Conservation (phyloP, 2,329 filamentous ascomycete species). For the Chaetomium sp. region DNA sequence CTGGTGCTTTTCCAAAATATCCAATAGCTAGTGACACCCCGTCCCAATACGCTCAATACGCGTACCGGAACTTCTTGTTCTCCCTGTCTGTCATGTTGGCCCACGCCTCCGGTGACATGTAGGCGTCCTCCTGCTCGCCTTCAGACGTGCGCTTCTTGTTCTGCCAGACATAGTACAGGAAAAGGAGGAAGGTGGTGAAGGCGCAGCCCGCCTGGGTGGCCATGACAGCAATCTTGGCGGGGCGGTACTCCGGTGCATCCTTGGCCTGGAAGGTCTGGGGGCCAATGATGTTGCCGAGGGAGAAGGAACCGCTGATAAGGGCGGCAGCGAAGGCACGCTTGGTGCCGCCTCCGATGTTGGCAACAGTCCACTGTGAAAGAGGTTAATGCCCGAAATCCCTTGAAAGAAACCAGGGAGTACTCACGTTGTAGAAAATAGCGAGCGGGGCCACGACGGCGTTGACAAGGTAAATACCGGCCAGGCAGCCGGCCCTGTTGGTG, state of each 20-base stretch:
- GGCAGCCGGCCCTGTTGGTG: conserved; percentile 49
- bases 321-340: conserved; percentile 55
- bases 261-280: conserved; percentile 57
- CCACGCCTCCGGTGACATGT: conserved; percentile 49
- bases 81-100: conserved; percentile 57
- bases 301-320: conserved; percentile 53
- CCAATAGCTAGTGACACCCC: background rate
- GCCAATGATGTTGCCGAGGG: conserved; percentile 58
- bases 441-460: conserved; percentile 53
- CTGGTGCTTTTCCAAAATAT: background rate
- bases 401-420: conserved; percentile 23
- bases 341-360: conserved; percentile 55
- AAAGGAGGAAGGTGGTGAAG: conserved; percentile 47
- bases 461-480: conserved; percentile 55
- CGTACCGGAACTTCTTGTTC: conserved; percentile 59
- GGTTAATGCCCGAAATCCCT: conserved; percentile 7
- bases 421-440: conserved; percentile 49
- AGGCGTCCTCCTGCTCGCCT: conserved; percentile 45
- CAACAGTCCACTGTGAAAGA: conserved; percentile 47
- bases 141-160: conserved; percentile 44
- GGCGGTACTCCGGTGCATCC: conserved; percentile 55
- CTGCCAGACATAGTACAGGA: conserved; percentile 54
- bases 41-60: conserved; percentile 27
- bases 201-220: conserved; percentile 51
- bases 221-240: conserved; percentile 58